These are phyloP conservation scores for Phytophthora cryptogea DNA, from an alignment of 352 stramenopile species.

Conservation along the genomic window DNA sequence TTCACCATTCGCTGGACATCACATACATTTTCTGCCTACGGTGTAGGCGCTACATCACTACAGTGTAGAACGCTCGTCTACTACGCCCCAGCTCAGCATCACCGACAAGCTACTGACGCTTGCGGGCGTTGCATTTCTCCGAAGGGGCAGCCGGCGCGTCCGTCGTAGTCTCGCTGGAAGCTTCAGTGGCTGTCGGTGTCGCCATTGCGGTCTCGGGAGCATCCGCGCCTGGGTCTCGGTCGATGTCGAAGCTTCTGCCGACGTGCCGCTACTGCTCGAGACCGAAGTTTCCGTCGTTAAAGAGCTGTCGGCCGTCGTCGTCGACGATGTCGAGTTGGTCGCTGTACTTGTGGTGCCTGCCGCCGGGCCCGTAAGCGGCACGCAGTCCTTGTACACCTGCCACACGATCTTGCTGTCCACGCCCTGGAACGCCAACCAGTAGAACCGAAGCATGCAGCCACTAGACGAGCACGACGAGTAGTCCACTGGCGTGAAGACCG, in stretches of 20 bases:
- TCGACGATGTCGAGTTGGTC: conserved; percentile 22
- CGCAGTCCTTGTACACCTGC: conserved; percentile 41
- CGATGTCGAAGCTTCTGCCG: conserved; percentile 4
- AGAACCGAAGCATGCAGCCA: conserved; percentile 39
- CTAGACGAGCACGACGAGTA: conserved; percentile 30
- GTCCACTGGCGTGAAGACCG: conserved; percentile 35
- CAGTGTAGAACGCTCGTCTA: too few species aligned
- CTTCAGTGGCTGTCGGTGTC: conserved; percentile 8
- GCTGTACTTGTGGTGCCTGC: conserved; percentile 21
- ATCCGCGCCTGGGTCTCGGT: conserved; percentile 9
- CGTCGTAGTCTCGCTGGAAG: conserved; percentile 7
- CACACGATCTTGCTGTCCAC: conserved; percentile 29
- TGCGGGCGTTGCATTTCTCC: conserved; percentile 21
- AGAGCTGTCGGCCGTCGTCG: conserved; percentile 10
- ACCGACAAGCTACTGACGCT: conserved; percentile 8
- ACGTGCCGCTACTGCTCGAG: conserved; percentile 13
- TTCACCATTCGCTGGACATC: background rate
- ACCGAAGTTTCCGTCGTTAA: conserved; percentile 1
- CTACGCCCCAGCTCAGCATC: background rate
- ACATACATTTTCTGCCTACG: conserved; percentile 5
- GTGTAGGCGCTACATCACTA: background rate
- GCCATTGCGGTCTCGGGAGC: conserved; percentile 4
- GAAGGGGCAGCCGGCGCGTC: conserved; percentile 13
- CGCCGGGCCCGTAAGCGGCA: conserved; percentile 20
- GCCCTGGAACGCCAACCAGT: conserved; percentile 14